These are phyloP conservation scores for Plasmodium gonderi DNA, from an alignment of 169 alveolate genomes.

Conservation along the genomic window DNA sequence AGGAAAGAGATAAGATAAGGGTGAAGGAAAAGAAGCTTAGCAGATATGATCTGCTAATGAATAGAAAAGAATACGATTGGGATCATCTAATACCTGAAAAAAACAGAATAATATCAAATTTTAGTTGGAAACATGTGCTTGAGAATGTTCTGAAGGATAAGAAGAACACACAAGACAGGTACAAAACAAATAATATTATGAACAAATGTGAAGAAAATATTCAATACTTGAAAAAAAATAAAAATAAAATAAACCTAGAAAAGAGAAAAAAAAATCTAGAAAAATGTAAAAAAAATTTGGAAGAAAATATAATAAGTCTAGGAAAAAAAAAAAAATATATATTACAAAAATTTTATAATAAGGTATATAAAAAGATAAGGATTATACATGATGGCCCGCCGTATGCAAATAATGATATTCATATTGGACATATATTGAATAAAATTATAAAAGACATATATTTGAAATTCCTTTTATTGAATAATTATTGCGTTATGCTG, in stretches of 20 bases:
- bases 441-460: slow-evolving; percentile 89
- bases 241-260: too few relatives aligned
- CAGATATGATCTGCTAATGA: not conserved
- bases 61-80: not conserved
- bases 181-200: not conserved
- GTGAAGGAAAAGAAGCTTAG: not conserved
- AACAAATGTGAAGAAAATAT: not conserved
- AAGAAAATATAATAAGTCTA: not conserved
- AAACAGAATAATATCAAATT: not conserved
- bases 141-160: not conserved
- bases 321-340: slow-evolving; percentile 5
- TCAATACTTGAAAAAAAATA: not conserved
- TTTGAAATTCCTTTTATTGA: slow-evolving; percentile 80
- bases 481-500: slow-evolving; percentile 82
- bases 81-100: not conserved
- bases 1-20: not conserved
- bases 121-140: not conserved
- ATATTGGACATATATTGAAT: slow-evolving; percentile 90
- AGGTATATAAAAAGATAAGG: slow-evolving; percentile 1
- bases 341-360: slow-evolving; percentile 5
- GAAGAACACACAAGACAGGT: not conserved
- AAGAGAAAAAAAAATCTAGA: too few relatives aligned
- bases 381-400: slow-evolving; percentile 93
- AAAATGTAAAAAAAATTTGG: not conserved
- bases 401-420: slow-evolving; percentile 90